Base-by-base conservation (phyloP, 352 stramenopile species). In the Phytophthora hibernalis region DNA sequence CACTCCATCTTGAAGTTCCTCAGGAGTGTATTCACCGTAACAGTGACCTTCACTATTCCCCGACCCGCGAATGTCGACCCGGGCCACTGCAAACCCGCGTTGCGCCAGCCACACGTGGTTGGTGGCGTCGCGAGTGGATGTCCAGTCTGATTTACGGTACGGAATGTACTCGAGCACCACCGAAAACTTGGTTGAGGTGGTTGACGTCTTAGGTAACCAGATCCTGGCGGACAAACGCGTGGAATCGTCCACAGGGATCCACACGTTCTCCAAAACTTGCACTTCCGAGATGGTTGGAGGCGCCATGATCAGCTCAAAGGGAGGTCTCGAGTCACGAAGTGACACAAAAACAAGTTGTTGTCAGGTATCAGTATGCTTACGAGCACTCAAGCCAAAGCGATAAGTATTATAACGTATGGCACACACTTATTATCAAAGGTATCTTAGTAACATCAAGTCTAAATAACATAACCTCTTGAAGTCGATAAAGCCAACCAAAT, bases 151-250 rank as follows among this genome's bases (percentile, higher is more conserved):
- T 52, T 82, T 80, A 31, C 77, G 75, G 65, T 85, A 85, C 52
- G 77, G 77, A 49, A 85, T 62, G 65, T 85, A 85, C 75, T 85
- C 77, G 38, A 85, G 72, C 49, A 85, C 68, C 20, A 82, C 75
- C 1, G 77, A 77, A 60, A 70, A 80, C 24, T 59, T 66, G 22
- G 40, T 16, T 12, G 44, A 13, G 10, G 2, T n/a, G 1, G 28
- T 35, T 7, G 49, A 45, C 43, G 5, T 7, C 26, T 77, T 54
- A 24, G 75, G 75, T 31, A 83, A 30, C 75, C 75, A 83, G 8
- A 83, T 65, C 45, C 72, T 60, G 11, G 72, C 69, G 2, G 75
- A 83, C 20, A 83, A 62, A 0, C 66, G 70, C 16, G 64, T 73
- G 11, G 20, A 28, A 2, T 52, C 42, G 21, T 63, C 40, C 42